These are phyloP conservation scores for Linnemannia exigua DNA, from an alignment of 192 early-diverging fungal species.

Conservation along the genomic window DNA sequence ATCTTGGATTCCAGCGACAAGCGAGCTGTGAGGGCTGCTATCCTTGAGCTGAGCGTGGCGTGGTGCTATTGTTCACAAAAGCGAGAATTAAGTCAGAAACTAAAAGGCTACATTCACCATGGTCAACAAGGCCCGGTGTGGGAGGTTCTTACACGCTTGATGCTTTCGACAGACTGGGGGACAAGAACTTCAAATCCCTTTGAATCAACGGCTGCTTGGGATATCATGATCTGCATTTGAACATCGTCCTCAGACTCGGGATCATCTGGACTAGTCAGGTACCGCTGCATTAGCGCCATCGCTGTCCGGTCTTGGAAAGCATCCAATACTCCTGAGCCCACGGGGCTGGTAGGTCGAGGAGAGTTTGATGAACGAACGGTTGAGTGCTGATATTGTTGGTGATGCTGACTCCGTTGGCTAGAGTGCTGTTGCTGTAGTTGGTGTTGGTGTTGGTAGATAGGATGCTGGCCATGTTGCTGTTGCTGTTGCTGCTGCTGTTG, in stretches of 20 bases:
- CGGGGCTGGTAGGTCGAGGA: slow-evolving; percentile 10
- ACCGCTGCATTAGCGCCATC: slow-evolving; percentile 47
- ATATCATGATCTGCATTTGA: slow-evolving; percentile 63
- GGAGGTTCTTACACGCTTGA: slow-evolving; percentile 63
- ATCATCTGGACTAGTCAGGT: slow-evolving; percentile 37
- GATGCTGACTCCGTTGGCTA: background rate
- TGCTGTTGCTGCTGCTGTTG: background rate
- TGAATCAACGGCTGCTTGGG: slow-evolving; percentile 69
- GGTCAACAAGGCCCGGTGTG: background rate
- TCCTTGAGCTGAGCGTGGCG: slow-evolving; percentile 60
- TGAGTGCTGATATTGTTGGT: slow-evolving; percentile 3
- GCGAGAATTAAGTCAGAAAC: background rate
- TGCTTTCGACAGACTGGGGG: slow-evolving; percentile 65
- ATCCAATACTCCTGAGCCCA: background rate
- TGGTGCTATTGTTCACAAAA: slow-evolving; percentile 60
- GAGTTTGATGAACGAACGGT: background rate
- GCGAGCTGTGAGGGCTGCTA: slow-evolving; percentile 60
- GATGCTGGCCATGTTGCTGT: slow-evolving; percentile 4
- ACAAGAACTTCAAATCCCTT: slow-evolving; percentile 65
- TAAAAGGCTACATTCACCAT: background rate
- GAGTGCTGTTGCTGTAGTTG: slow-evolving; percentile 1
- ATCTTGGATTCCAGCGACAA: slow-evolving; percentile 72
- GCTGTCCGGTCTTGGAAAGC: slow-evolving; percentile 39
- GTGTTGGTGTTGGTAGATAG: background rate
- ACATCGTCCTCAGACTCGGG: slow-evolving; percentile 60